Base-by-base conservation (phyloP, 352 stramenopile species). In the Pythium phragmiticola region DNA sequence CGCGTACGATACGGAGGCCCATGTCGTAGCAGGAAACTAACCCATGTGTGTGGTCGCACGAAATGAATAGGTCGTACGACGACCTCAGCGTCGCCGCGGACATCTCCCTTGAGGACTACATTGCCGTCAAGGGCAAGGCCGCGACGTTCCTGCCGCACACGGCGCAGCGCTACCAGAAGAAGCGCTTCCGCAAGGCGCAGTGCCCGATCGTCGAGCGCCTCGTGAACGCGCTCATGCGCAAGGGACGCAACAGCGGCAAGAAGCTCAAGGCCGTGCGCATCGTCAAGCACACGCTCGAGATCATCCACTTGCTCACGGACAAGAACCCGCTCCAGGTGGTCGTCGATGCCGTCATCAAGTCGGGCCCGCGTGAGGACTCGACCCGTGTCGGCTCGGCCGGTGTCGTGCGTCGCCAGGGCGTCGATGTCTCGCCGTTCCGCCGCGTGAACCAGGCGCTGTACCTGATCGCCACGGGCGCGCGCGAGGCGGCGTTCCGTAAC, bases 351-450 rank as follows among this genome's bases (percentile, higher is more conserved):
- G 86, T 97, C 56, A 93, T 93, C 76, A 97, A 97, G 86, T 93
- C 94, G 62, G 97, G 97, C 75, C 98, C 98, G 45, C 96, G 98
- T 72, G 97, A 99, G 84, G 97, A 99, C 91, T 99, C 97, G 62
- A 99, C 98, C 60, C 96, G 98, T 80, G 97, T 99, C 60, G 98
- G 97, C 74, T 98, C 97, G 73, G 97, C 97, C 57, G 98, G 98
- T 96, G 97, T 99, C 34, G 98, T 99, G 56, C 92, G 97, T 89
- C 95, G 97, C 82, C 98, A 99, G 88, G 98, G 97, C 59, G 98
- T 99, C 57, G 98, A 99, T 89, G 97, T 99, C 71, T 99, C 95
- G 63, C 98, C 98, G 39, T 99, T 99, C 91, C 96, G 97, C 76
- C 92, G 97, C 63, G 97, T 99, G 28, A 99, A 99, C 88, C 98